Evolutionary conservation across 345 rosid species (phyloP), one percentile per base, ranked within the genome.

Genomic region (Microthlaspi erraticum): DNA sequence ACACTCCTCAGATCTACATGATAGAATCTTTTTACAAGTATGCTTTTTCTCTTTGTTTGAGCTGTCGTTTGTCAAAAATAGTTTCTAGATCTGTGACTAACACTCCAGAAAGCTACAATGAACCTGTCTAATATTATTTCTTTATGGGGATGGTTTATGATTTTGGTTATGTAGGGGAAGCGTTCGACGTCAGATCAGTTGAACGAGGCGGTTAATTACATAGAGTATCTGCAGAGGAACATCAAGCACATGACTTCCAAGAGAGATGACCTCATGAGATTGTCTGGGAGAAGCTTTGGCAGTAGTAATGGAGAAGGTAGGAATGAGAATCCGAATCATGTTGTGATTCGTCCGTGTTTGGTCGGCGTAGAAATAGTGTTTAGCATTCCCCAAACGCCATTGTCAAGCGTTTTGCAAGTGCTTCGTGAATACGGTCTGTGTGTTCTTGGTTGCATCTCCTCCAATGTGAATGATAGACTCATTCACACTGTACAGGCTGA

Each of bases 161-260:
- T 66, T 73, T 73, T 66, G 53, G 52, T 56, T 64, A 3, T 49
- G 34, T 70, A 88, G 98, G 97, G 95, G 70, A 93, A 85, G 80
- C 84, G 97, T 11, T 84, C 96, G 43, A 81, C 74, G 38, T 85
- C 93, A 12, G 98, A 90, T 82, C 93, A 84, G 34, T 79, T 88
- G 78, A 61, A 81, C 52, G 95, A 78, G 73, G 90, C 92, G 1
- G 86, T 78, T 64, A 82, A 86, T 29, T 87, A 90, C 71, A 86
- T 90, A 54, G 71, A 79, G 23, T 70, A 81, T 60, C 60, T 87
- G 11, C 75, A 81, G 49, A 57, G 31, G 45, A 83, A 80, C 67
- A 71, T 84, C 53, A 74, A 80, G 54, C 77, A 82, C 20, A 72
- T 87, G 51, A 51, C 73, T 48, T 68, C 19, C 64, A 77, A 78